Evolutionary conservation across 2,329 filamentous ascomycete species (phyloP).

Genomic region (Capronia coronata): DNA sequence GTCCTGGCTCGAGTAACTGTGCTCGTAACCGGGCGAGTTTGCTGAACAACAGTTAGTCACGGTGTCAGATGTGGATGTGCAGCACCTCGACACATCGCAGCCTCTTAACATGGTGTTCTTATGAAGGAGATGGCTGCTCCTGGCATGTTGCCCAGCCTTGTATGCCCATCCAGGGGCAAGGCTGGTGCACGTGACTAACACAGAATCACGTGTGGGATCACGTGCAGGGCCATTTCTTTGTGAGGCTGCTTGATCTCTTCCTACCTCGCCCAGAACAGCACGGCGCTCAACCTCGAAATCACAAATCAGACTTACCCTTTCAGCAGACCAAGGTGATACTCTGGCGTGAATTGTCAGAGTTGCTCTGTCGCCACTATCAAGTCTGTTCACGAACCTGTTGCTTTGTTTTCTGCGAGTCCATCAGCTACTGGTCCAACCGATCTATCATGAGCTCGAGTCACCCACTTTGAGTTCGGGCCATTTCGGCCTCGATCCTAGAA

Average conservation of each 20-base stretch:
- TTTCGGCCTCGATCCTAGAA: conserved; percentile 95
- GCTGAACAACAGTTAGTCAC: conserved; percentile 43
- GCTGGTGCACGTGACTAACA: background rate
- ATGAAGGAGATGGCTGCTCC: too few species aligned
- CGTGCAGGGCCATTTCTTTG: background rate
- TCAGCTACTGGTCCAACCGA: conserved; percentile 10
- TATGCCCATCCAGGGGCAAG: background rate
- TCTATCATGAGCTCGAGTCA: conserved; percentile 20
- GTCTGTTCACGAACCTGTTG: conserved; percentile 68
- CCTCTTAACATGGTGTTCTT: too few species aligned
- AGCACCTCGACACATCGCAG: too few species aligned
- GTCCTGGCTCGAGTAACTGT: conserved; percentile 83
- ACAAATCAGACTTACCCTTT: conserved; percentile 66
- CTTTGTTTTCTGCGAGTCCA: conserved; percentile 79
- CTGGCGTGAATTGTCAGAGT: conserved; percentile 47
- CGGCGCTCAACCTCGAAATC: too few species aligned
- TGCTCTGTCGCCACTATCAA: conserved; percentile 13
- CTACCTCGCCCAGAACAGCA: too few species aligned
- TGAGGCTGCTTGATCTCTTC: background rate
- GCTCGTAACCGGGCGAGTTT: conserved; percentile 93
- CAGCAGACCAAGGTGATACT: conserved; percentile 94
- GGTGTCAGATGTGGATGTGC: background rate
- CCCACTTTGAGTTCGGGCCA: conserved; percentile 96
- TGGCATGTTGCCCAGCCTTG: background rate
- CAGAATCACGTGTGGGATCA: background rate